Evolutionary conservation across 140 eudicot species (phyloP).

Genomic region (Cichorium intybus): DNA sequence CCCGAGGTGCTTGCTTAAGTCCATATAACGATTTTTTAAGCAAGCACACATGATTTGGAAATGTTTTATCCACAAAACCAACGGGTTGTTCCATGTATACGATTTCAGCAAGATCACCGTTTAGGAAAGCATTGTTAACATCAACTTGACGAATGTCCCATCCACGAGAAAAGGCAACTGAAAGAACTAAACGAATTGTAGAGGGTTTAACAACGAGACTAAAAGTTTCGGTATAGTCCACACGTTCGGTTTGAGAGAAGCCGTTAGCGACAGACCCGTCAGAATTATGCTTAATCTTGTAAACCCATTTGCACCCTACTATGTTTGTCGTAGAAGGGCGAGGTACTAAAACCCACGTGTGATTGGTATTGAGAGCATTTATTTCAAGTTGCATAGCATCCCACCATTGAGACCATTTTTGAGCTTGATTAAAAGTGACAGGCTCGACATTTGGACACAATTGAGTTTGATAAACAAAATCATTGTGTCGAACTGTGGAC

Average conservation of each 20-base stretch:
- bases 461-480: no score
- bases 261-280: neutral
- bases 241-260: neutral
- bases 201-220: neutral
- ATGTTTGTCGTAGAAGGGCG: neutral
- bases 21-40: constrained; percentile 1
- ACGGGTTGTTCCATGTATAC: no score
- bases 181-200: neutral
- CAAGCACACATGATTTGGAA: neutral
- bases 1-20: neutral
- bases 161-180: neutral
- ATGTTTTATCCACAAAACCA: no score
- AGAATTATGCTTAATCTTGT: no score
- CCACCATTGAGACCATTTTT: neutral
- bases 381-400: no score
- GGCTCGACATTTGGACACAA: neutral
- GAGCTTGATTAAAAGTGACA: neutral
- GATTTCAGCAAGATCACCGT: no score
- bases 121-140: no score
- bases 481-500: no score
- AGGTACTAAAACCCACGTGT: neutral
- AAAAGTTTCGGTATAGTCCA: neutral
- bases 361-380: neutral
- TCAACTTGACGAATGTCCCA: no score
- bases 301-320: neutral